phyloP scores from a whole-genome alignment of 306 rosid genomes.

The Lathyrus oleraceus region DNA sequence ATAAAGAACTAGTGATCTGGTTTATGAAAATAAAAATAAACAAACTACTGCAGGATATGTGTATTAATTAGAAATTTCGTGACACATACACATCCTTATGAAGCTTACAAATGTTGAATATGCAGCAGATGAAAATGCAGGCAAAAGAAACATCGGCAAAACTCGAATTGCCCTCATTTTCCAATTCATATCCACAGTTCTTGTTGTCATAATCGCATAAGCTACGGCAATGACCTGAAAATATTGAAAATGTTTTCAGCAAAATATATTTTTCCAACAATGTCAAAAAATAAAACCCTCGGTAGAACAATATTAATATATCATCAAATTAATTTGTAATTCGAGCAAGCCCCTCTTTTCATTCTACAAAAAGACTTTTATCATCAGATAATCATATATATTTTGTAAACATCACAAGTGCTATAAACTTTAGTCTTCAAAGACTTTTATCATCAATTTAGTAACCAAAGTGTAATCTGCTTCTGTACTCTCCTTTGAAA shows the following conservation, averaged over 20 bases:
- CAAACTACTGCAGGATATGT: background rate
- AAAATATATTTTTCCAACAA: slow-evolving; percentile 6
- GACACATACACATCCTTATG: slow-evolving; percentile 75
- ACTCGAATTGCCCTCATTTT: slow-evolving; percentile 76
- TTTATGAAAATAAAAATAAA: background rate
- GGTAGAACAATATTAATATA: slow-evolving; percentile 3
- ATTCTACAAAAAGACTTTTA: slow-evolving; percentile 1
- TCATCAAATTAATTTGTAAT: background rate
- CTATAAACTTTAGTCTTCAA: background rate
- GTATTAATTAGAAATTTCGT: background rate
- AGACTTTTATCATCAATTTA: background rate
- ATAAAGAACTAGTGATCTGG: slow-evolving; percentile 1
- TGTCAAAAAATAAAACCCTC: background rate
- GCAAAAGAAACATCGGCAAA: slow-evolving; percentile 89
- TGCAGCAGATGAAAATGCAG: slow-evolving; percentile 59
- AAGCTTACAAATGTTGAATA: slow-evolving; percentile 62
- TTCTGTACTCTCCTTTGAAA: background rate
- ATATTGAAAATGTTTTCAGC: slow-evolving; percentile 34
- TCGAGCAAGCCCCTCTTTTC: background rate
- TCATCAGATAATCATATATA: background rate
- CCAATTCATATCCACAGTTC: slow-evolving; percentile 71
- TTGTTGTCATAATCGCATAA: slow-evolving; percentile 81
- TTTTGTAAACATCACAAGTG: background rate
- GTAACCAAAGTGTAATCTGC: background rate
- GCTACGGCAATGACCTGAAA: slow-evolving; percentile 78